These are phyloP conservation scores for Scheffersomyces ergatensis DNA, from an alignment of 805 yeast genomes.

Conservation along the genomic window DNA sequence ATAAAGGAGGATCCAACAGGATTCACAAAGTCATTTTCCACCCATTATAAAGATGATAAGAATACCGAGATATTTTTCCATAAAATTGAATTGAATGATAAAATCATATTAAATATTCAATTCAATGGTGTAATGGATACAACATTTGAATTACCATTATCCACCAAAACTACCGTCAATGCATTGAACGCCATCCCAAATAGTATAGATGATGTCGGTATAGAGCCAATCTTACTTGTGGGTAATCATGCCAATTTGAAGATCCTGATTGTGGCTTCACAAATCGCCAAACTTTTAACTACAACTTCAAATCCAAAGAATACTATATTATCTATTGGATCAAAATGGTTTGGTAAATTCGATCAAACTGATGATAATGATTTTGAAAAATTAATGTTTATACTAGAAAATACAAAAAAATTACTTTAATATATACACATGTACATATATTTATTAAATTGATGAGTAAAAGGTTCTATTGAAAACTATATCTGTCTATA, in stretches of 20 bases:
- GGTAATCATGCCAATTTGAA: conserved; percentile 49
- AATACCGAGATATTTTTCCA: conserved; percentile 19
- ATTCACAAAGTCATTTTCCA: conserved; percentile 6
- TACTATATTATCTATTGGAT: conserved; percentile 44
- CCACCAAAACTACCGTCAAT: conserved; percentile 18
- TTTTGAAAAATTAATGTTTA: conserved; percentile 45
- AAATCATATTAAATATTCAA: conserved; percentile 35
- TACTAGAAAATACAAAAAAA: conserved; percentile 29
- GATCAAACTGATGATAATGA: conserved; percentile 29
- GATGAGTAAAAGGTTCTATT: no score
- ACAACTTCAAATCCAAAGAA: conserved; percentile 31
- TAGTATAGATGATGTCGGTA: conserved; percentile 22
- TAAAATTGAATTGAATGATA: conserved; percentile 36
- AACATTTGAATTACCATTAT: conserved; percentile 43
- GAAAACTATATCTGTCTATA: conserved; percentile 3
- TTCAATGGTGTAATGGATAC: conserved; percentile 49
- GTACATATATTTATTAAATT: neutral
- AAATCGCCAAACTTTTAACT: conserved; percentile 43
- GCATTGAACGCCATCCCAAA: conserved; percentile 11
- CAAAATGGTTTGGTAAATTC: conserved; percentile 44
- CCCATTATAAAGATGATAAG: neutral
- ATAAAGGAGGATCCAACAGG: conserved; percentile 9
- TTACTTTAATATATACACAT: conserved; percentile 2
- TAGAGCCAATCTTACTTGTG: conserved; percentile 44
- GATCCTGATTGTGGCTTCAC: conserved; percentile 47